Conservation (phyloP, 176 grass and related monocot species). For the Eremochloa ophiuroides region DNA sequence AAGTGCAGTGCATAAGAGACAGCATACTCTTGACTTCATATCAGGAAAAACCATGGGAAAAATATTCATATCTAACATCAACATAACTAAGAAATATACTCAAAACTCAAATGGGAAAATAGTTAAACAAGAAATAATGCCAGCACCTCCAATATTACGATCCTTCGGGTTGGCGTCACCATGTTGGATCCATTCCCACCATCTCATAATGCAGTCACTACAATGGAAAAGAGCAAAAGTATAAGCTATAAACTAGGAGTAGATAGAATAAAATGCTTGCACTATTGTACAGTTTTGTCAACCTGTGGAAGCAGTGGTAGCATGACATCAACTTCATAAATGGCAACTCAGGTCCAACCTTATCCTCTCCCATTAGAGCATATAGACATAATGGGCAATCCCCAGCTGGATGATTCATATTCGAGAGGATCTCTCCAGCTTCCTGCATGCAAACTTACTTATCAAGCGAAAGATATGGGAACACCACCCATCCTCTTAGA, state of each 20-base stretch:
- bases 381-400: constrained; percentile 94
- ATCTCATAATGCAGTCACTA: constrained; percentile 79
- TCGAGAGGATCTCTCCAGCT: constrained; percentile 76
- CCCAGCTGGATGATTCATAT: constrained; percentile 95
- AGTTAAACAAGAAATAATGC: constrained; percentile 7
- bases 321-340: constrained; percentile 99
- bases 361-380: constrained; percentile 62
- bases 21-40: background rate
- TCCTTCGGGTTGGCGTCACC: constrained; percentile 28
- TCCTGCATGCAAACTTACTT: constrained; percentile 56
- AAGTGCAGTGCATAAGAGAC: background rate
- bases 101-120: background rate
- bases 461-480: constrained; percentile 11
- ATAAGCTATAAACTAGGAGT: background rate
- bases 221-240: constrained; percentile 29
- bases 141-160: constrained; percentile 17
- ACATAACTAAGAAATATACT: background rate
- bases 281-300: constrained; percentile 9
- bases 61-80: background rate
- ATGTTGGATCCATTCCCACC: constrained; percentile 82
- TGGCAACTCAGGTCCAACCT: constrained; percentile 43
- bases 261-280: constrained; percentile 2
- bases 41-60: background rate
- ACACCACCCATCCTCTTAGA: background rate
- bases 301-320: constrained; percentile 98